Conservation (phyloP, 768 basidiomycete genomes). For the Macrocybe gigantea region DNA sequence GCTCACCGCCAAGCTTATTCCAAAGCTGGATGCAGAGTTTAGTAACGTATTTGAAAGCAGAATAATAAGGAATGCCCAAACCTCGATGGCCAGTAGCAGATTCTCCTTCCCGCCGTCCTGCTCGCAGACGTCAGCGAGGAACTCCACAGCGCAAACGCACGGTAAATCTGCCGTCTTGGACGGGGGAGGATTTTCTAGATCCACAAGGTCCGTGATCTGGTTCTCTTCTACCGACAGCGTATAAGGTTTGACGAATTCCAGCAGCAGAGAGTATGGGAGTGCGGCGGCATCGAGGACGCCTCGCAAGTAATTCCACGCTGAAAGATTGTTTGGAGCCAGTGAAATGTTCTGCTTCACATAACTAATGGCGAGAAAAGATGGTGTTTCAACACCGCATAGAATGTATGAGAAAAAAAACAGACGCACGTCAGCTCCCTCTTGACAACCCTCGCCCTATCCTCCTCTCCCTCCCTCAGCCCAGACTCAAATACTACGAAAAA, state of each 20-base stretch:
- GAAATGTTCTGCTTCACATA: slow-evolving; percentile 82
- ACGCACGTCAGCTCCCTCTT: slow-evolving; percentile 74
- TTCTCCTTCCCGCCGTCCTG: slow-evolving; percentile 42
- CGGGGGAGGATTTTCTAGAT: slow-evolving; percentile 73
- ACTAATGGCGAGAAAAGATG: slow-evolving; percentile 27
- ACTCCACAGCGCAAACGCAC: slow-evolving; percentile 75
- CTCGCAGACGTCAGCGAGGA: slow-evolving; percentile 75
- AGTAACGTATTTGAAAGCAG: neutral
- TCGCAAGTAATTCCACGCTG: slow-evolving; percentile 96
- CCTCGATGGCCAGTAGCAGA: slow-evolving; percentile 43
- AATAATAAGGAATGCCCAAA: slow-evolving; percentile 14
- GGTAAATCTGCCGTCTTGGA: slow-evolving; percentile 64
- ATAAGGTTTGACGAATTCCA: slow-evolving; percentile 63
- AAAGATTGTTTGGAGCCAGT: slow-evolving; percentile 86
- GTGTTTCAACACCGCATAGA: neutral
- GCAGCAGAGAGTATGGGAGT: slow-evolving; percentile 49
- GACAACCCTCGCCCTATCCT: slow-evolving; percentile 52
- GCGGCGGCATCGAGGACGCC: slow-evolving; percentile 65
- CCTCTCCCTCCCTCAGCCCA: slow-evolving; percentile 55
- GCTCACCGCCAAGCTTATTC: slow-evolving; percentile 59
- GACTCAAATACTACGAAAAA: slow-evolving; percentile 81
- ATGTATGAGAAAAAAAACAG: slow-evolving; percentile 3
- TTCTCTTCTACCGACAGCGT: slow-evolving; percentile 28
- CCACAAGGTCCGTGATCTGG: slow-evolving; percentile 40
- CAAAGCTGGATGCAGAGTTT: slow-evolving; percentile 46